Percentiles rank a stretch among this genome's conserved stretches.
These are phyloP conservation scores for Alternaria sp. DNA, from an alignment of 2,329 filamentous ascomycete genomes.

Conservation along the genomic window DNA sequence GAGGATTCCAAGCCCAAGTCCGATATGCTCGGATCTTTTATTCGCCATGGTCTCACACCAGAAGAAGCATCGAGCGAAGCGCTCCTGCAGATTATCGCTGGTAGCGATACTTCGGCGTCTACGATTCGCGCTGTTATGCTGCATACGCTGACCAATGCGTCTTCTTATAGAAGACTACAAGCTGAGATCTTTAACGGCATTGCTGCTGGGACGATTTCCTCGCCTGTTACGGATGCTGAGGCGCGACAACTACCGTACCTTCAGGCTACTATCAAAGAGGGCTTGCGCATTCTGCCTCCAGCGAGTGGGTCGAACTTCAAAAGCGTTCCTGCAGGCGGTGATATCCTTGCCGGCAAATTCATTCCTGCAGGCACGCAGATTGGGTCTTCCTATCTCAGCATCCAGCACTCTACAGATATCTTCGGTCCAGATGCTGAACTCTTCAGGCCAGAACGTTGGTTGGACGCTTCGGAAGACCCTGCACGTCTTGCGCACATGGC, in stretches of 20 bases:
- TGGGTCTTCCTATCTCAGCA: constrained; percentile 9
- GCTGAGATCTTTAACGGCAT: constrained; percentile 53
- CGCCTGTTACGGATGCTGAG: constrained; percentile 44
- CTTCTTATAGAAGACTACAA: constrained; percentile 52
- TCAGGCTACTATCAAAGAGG: constrained; percentile 40
- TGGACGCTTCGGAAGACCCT: constrained; percentile 28
- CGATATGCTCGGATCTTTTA: constrained; percentile 62
- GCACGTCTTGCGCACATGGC: constrained; percentile 39
- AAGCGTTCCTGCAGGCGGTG: constrained; percentile 32
- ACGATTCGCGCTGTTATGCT: constrained; percentile 60
- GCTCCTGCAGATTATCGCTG: constrained; percentile 58
- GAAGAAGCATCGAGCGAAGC: constrained; percentile 53
- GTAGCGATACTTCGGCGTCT: constrained; percentile 64
- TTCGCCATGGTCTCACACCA: constrained; percentile 52
- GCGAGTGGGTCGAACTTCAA: constrained; percentile 43
- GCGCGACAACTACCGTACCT: constrained; percentile 34
- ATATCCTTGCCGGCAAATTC: constrained; percentile 24
- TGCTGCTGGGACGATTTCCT: constrained; percentile 44
- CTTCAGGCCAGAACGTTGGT: constrained; percentile 30
- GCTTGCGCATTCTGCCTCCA: constrained; percentile 34
- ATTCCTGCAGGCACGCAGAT: constrained; percentile 34
- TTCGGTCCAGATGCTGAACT: constrained; percentile 27
- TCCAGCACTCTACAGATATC: constrained; percentile 20
- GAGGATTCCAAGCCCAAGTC: constrained; percentile 46
- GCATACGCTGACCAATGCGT: constrained; percentile 57